Percentiles rank a stretch among this genome's conserved stretches.
These are phyloP conservation scores for Elaphomyces granulatus DNA, from an alignment of 495 filamentous ascomycete genomes.

Conservation along the genomic window DNA sequence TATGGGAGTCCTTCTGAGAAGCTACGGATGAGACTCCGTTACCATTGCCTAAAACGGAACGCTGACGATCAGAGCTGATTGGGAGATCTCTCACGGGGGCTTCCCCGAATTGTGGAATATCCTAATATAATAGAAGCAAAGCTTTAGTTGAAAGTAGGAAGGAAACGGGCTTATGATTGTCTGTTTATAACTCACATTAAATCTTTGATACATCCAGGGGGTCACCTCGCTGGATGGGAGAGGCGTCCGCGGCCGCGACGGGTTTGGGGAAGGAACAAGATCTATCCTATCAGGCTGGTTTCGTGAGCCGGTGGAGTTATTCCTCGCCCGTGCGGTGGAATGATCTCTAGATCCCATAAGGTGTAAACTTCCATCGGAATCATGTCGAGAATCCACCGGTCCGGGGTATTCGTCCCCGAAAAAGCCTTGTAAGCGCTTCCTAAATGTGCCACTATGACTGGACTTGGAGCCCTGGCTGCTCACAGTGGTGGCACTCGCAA, in stretches of 20 bases:
- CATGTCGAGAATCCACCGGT: conserved; percentile 48
- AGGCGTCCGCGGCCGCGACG: conserved; percentile 65
- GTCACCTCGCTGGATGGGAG: conserved; percentile 86
- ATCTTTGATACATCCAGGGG: conserved; percentile 89
- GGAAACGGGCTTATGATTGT: too few species aligned
- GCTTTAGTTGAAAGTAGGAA: conserved; percentile 6
- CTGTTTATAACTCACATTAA: conserved; percentile 46
- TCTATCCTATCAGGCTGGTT: conserved; percentile 32
- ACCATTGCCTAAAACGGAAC: conserved; percentile 29
- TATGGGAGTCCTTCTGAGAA: conserved; percentile 34
- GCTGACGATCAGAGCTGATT: conserved; percentile 53
- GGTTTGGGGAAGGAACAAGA: conserved; percentile 48
- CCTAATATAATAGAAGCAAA: conserved; percentile 27
- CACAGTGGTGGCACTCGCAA: conserved; percentile 74
- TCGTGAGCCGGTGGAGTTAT: conserved; percentile 52
- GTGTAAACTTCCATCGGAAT: conserved; percentile 42
- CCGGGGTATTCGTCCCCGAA: conserved; percentile 73
- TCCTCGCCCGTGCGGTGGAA: conserved; percentile 48
- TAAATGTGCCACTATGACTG: conserved; percentile 51
- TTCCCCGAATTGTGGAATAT: conserved; percentile 69
- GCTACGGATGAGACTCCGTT: conserved; percentile 19
- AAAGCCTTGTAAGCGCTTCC: conserved; percentile 67
- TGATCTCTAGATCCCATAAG: conserved; percentile 37
- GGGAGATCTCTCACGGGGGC: conserved; percentile 65
- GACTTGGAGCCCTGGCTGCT: conserved; percentile 85